Conservation (phyloP, 148 eudicot genomes). For the Polygonum maritimum region DNA sequence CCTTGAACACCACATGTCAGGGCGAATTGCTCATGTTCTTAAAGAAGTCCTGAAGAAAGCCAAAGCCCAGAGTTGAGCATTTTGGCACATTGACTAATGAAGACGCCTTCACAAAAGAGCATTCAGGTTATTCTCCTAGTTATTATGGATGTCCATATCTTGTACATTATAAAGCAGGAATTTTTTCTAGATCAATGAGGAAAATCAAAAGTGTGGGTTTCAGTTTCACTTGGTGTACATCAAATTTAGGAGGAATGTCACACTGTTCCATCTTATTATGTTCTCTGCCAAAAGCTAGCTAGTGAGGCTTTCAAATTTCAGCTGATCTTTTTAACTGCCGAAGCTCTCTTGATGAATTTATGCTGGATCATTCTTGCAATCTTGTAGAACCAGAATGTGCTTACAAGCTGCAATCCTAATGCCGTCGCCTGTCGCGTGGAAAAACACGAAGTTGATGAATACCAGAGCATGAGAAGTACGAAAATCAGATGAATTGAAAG, state of each 20-base stretch:
- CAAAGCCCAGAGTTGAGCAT: slow-evolving; percentile 18
- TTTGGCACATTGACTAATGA: not conserved
- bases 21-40: slow-evolving; percentile 67
- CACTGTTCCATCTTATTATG: not conserved
- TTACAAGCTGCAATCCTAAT: slow-evolving; percentile 78
- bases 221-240: not conserved
- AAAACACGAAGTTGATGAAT: not conserved
- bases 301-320: not conserved
- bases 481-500: not conserved
- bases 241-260: not conserved
- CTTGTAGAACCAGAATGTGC: slow-evolving; percentile 90
- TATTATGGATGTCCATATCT: not conserved
- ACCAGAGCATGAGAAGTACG: not conserved
- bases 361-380: slow-evolving; percentile 63
- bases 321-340: slow-evolving; percentile 18
- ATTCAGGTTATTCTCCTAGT: not conserved
- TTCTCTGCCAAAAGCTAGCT: not conserved
- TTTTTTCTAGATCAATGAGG: not conserved
- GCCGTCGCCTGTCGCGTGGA: slow-evolving; percentile 55
- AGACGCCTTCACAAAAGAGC: not conserved
- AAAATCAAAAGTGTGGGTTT: not conserved
- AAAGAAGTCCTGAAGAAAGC: slow-evolving; percentile 68
- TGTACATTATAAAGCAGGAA: not conserved
- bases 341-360: slow-evolving; percentile 42
- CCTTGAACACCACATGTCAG: slow-evolving; percentile 80